Base-by-base conservation (phyloP, 2,329 filamentous ascomycete species). In the Colletotrichum eremochloae region DNA sequence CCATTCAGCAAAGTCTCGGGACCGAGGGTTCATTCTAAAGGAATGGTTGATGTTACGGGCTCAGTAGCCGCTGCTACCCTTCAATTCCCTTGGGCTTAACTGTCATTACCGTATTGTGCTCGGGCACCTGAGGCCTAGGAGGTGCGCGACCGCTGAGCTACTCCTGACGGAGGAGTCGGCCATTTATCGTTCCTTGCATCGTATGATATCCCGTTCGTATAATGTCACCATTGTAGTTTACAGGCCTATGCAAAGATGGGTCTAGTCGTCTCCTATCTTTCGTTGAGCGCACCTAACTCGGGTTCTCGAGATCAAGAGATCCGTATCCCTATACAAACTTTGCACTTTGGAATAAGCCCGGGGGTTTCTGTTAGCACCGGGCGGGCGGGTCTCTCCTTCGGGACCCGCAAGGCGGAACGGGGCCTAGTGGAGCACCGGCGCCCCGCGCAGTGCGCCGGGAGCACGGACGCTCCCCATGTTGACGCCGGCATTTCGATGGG, bases 341-440 rank as follows among this genome's bases (percentile, higher is more conserved):
- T 38, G 15, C 44, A 24, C 9, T n/a, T 33, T n/a, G 7, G 33
- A 69, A 57, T 52, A 69, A 67, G 53, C 67, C 67, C 33, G 15
- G 7, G 18, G 33, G 33, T 36, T 36, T 8, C 66, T 60, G 67
- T 38, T 65, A 36, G 48, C 50, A 65, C 60, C 52, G 52, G 50
- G 15, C 33, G 12, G 42, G 66, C 60, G 31, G 55, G 60, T 63
- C 58, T 33, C 36, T 4, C 24, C 52, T 24, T 24, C 52, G 58
- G 52, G 60, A 40, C 67, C 58, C 67, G 42, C 67, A 40, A 18
- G 36, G 5, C 61, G 67, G 36, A 42, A 7, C 52, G 67, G 62
- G 62, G 31, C 44, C 14, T 9, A 36, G 7, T 42, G 61, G 60
- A 62, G 61, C 5, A 36, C 36, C 61, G 67, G 50, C 60, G 50